Base-by-base conservation (phyloP, 1,284 basidiomycete species). In the Anthracocystis walkeri region DNA sequence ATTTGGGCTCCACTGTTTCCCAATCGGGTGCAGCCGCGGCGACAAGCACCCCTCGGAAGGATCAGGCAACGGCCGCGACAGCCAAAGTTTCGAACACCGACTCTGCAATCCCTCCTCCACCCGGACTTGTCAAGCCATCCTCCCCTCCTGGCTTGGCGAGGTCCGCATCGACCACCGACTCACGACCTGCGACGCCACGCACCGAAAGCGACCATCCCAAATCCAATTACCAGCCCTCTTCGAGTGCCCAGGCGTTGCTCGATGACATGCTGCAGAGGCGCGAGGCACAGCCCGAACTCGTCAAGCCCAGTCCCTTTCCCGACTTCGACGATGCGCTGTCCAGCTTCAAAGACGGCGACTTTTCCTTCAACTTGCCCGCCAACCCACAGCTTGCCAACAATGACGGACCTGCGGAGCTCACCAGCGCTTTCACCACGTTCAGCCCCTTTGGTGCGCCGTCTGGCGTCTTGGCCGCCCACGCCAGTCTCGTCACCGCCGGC, bases 211-310 rank as follows among this genome's bases (percentile, higher is more conserved):
- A 63, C 31, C 65, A 92, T 46, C 88, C 80, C 71, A 58, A 62
- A 59, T 66, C 90, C 27, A 89, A 91, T 3, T 95, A 95, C 85
- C 93, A 94, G 82, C 92, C 94, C 87, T 94, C 93, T 0, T 91
- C 88, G 14, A 91, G 92, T 48, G 93, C 92, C 0, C 91, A 92
- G 77, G 92, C 92, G 2, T 87, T 95, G 49, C 87, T 95, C 53
- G 93, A 94, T 69, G 93, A 95, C 79, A 89, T 95, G 60, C 90
- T 90, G 80, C 90, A 90, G 49, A 88, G 93, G 44, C 88, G 93
- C 48, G 92, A 93, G 78, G 88, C 89, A 10, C 58, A 70, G 95
- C 84, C 95, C 92, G 10, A 94, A 93, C 14, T 48, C 20, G 61
- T 63, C 57, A 72, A 78, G 57, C 80, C 80, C 29, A 75, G 67